phyloP scores from a whole-genome alignment of 495 filamentous ascomycete genomes.

The Aspergillus egyptiacus region DNA sequence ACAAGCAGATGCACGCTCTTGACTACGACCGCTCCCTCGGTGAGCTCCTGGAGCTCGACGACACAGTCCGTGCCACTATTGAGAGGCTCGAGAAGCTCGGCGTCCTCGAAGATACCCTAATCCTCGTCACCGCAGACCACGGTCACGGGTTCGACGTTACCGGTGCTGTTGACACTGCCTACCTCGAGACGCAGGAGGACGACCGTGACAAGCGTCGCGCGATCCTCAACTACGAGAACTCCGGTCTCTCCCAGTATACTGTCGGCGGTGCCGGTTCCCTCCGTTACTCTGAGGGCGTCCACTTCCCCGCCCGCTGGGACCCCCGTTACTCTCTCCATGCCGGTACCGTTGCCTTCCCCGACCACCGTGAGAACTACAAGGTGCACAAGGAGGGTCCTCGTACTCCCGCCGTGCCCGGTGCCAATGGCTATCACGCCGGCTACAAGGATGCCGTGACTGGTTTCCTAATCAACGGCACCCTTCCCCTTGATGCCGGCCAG shows the following conservation, averaged over 20 bases:
- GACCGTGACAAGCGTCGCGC: constrained; percentile 62
- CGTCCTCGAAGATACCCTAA: constrained; percentile 57
- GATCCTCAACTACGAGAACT: constrained; percentile 59
- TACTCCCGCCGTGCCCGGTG: constrained; percentile 45
- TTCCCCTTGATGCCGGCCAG: constrained; percentile 48
- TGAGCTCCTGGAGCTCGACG: constrained; percentile 71
- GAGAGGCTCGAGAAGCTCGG: constrained; percentile 51
- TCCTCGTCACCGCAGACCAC: constrained; percentile 70
- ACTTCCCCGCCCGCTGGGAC: constrained; percentile 72
- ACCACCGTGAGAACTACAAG: constrained; percentile 60
- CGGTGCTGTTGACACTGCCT: constrained; percentile 50
- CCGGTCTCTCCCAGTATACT: constrained; percentile 65
- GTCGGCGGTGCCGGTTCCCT: constrained; percentile 34
- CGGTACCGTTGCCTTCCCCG: constrained; percentile 58
- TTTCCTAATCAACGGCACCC: constrained; percentile 62
- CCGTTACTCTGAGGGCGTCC: constrained; percentile 54
- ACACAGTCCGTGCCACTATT: constrained; percentile 63
- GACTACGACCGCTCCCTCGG: constrained; percentile 77
- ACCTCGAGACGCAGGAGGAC: constrained; percentile 51
- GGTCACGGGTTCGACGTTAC: constrained; percentile 69
- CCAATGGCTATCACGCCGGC: constrained; percentile 51
- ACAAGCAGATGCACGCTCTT: constrained; percentile 74
- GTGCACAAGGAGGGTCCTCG: constrained; percentile 54
- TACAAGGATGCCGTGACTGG: constrained; percentile 57
- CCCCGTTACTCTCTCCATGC: constrained; percentile 67